These are phyloP conservation scores for Trichoderma orchidacearum DNA, from an alignment of 495 filamentous ascomycete species.

Conservation along the genomic window DNA sequence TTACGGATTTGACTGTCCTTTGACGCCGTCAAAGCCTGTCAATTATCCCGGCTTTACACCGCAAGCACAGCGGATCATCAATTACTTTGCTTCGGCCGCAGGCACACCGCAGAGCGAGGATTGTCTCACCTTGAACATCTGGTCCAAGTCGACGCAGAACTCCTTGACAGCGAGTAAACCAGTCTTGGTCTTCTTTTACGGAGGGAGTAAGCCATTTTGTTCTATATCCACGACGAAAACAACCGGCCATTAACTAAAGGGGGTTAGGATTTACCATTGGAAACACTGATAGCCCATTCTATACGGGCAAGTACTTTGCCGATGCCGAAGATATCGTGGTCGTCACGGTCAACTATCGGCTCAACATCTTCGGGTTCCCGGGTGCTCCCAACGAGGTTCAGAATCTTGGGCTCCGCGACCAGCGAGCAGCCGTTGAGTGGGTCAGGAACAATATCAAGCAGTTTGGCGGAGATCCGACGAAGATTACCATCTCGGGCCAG, in stretches of 20 bases:
- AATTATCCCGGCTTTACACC: constrained; percentile 9
- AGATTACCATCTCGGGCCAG: constrained; percentile 42
- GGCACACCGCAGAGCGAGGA: constrained; percentile 26
- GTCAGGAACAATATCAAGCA: constrained; percentile 40
- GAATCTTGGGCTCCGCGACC: constrained; percentile 54
- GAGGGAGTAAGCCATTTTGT: constrained; percentile 6
- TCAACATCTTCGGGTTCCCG: constrained; percentile 53
- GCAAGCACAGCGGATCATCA: constrained; percentile 10
- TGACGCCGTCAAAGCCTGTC: constrained; percentile 7
- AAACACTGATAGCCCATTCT: constrained; percentile 11
- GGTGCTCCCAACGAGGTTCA: constrained; percentile 19
- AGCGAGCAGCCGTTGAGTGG: constrained; percentile 46
- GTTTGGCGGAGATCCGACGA: constrained; percentile 44
- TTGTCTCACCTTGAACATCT: constrained; percentile 44
- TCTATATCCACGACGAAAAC: not conserved
- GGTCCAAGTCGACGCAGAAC: constrained; percentile 14
- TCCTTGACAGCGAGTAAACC: constrained; percentile 10
- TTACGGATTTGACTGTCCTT: constrained; percentile 9
- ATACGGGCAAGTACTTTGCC: constrained; percentile 26
- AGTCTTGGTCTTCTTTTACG: constrained; percentile 19
- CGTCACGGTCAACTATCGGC: constrained; percentile 50
- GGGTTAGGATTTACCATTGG: constrained; percentile 9
- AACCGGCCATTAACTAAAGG: not conserved
- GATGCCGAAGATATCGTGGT: constrained; percentile 39
- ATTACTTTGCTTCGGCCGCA: constrained; percentile 8